Evolutionary conservation across 805 yeast genomes (phyloP).

Genomic region (Brettanomyces naardenensis): DNA sequence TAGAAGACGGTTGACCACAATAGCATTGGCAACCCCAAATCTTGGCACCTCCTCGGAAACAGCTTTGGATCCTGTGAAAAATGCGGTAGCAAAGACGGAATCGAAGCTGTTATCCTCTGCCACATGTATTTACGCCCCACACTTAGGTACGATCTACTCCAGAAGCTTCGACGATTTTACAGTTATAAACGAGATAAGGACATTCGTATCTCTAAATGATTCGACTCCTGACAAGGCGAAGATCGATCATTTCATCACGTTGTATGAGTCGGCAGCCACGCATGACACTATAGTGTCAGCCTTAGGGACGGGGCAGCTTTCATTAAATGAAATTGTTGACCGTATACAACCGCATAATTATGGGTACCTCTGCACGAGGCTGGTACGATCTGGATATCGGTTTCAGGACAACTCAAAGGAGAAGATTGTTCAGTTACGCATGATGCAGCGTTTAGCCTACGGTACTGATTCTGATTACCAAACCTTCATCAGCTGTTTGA

Average conservation of each 20-base stretch:
- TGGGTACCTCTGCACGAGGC: neutral
- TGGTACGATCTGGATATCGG: neutral
- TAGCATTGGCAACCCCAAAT: no score
- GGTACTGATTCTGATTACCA: slow-evolving; percentile 8
- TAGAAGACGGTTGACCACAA: no score
- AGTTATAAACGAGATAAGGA: neutral
- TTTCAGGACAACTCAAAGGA: neutral
- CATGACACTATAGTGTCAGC: neutral
- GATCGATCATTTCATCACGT: neutral
- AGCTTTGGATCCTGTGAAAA: no score
- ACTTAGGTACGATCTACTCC: no score
- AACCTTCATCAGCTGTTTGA: slow-evolving; percentile 8
- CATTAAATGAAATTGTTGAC: neutral
- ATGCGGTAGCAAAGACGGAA: no score
- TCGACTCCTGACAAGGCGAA: neutral
- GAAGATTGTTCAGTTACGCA: neutral
- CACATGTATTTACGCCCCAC: no score
- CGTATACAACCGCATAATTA: neutral
- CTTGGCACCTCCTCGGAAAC: no score
- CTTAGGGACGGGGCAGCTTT: neutral
- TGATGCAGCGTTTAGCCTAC: slow-evolving; percentile 8
- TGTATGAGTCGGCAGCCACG: neutral
- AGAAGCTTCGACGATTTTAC: neutral
- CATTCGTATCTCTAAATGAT: neutral
- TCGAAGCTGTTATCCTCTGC: no score